Percentiles rank a stretch among this genome's conserved stretches.
Evolutionary conservation across 2,329 filamentous ascomycete species (phyloP).

Genomic region (Pochonia chlamydosporia): DNA sequence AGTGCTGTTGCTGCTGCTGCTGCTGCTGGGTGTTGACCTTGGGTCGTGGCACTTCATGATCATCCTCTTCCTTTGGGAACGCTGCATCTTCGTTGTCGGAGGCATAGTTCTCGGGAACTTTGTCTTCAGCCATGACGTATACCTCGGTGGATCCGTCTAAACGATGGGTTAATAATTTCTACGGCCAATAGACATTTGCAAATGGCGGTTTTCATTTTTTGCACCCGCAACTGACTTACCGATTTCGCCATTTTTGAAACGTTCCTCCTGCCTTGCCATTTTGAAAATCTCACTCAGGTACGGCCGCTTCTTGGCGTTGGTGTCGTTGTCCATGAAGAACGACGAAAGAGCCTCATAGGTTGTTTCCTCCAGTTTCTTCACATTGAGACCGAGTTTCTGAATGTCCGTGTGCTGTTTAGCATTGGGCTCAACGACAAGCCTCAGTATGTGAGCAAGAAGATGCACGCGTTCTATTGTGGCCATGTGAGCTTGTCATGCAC

Average conservation of each 20-base stretch:
- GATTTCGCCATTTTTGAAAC: constrained; percentile 49
- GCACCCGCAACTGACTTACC: constrained; percentile 33
- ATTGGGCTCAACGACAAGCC: constrained; percentile 47
- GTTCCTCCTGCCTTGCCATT: constrained; percentile 51
- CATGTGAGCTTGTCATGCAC: background rate
- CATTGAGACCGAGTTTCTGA: constrained; percentile 45
- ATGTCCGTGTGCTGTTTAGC: constrained; percentile 45
- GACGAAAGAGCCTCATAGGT: constrained; percentile 52
- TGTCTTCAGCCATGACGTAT: constrained; percentile 48
- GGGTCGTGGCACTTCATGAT: constrained; percentile 31
- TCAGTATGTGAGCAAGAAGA: constrained; percentile 55
- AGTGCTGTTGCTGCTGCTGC: constrained; percentile 18
- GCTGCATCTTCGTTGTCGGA: constrained; percentile 42
- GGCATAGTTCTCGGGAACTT: constrained; percentile 38
- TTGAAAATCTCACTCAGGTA: constrained; percentile 57
- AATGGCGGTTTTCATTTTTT: too few species aligned
- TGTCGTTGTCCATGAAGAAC: constrained; percentile 53
- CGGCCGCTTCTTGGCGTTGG: constrained; percentile 48
- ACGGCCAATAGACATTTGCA: too few species aligned
- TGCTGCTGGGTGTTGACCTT: constrained; percentile 14
- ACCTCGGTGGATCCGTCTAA: constrained; percentile 43
- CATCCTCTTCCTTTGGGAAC: constrained; percentile 36
- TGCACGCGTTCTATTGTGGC: constrained; percentile 48
- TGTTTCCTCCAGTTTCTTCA: constrained; percentile 51
- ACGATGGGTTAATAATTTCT: constrained; percentile 8